Percentiles rank a stretch among this genome's conserved stretches.
phyloP scores from a whole-genome alignment of 768 basidiomycete species.

The Arthromyces matolae region DNA sequence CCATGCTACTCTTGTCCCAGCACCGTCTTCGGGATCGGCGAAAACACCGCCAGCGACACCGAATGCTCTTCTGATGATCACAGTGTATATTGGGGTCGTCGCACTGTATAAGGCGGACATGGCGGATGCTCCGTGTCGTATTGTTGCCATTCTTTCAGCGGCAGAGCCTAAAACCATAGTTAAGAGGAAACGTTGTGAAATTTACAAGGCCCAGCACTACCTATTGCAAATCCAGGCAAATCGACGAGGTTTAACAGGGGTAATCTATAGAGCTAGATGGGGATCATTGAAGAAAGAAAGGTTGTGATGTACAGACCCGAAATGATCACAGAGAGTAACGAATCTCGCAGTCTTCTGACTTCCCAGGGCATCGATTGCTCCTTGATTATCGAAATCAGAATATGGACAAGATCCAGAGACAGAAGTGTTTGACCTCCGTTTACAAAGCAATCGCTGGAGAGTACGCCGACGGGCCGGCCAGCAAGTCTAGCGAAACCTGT shows the following conservation, averaged over 20 bases:
- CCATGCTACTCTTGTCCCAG: constrained; percentile 35
- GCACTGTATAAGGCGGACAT: constrained; percentile 36
- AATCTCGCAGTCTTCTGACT: constrained; percentile 38
- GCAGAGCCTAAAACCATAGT: constrained; percentile 5
- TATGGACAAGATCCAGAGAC: neutral
- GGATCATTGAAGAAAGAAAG: no score
- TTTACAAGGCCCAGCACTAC: constrained; percentile 11
- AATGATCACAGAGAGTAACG: constrained; percentile 36
- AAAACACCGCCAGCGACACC: constrained; percentile 39
- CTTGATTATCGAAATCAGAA: constrained; percentile 13
- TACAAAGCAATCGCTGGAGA: constrained; percentile 36
- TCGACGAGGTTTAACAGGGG: constrained; percentile 39
- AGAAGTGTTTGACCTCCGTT: constrained; percentile 30
- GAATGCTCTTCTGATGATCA: constrained; percentile 35
- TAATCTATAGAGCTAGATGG: no score
- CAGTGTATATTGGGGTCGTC: constrained; percentile 34
- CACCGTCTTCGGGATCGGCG: constrained; percentile 34
- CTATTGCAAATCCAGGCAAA: constrained; percentile 38
- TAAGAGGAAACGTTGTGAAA: neutral
- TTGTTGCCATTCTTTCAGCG: constrained; percentile 36
- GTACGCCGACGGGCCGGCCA: constrained; percentile 32
- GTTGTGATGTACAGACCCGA: constrained; percentile 33
- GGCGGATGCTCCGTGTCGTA: constrained; percentile 35
- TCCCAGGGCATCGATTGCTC: constrained; percentile 37
- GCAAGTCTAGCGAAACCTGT: constrained; percentile 36